Percentiles rank a stretch among this genome's conserved stretches.
Evolutionary conservation across 2,329 filamentous ascomycete species (phyloP).

Genomic region (Curvularia eragrostidis): DNA sequence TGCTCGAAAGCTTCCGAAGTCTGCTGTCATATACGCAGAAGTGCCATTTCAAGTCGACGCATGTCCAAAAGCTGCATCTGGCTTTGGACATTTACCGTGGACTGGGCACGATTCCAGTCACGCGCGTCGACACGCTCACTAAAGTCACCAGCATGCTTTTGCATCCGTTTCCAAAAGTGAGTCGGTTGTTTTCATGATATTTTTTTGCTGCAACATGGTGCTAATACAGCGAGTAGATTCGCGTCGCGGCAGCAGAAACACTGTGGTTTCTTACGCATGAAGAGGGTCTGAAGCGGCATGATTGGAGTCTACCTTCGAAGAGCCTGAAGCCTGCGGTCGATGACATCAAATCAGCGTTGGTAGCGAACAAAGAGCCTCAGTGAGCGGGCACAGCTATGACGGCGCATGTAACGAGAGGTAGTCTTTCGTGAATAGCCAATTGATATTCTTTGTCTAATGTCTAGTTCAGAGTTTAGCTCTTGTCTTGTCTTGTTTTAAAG

Average conservation of each 20-base stretch:
- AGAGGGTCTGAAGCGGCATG: conserved; percentile 40
- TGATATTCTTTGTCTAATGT: neutral
- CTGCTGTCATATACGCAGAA: conserved; percentile 77
- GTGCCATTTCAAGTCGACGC: conserved; percentile 81
- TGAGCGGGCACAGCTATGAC: too few species aligned
- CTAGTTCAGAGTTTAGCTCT: conserved; percentile 15
- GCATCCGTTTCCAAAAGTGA: conserved; percentile 82
- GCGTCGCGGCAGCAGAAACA: conserved; percentile 51
- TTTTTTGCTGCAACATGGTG: neutral
- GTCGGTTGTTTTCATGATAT: neutral
- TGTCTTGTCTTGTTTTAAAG: conserved; percentile 22
- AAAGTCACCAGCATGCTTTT: conserved; percentile 75
- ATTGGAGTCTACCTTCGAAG: conserved; percentile 41
- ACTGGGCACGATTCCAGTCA: conserved; percentile 62
- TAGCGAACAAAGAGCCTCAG: neutral
- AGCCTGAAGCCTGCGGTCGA: conserved; percentile 42
- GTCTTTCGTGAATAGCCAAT: neutral
- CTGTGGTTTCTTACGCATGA: conserved; percentile 49
- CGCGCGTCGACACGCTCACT: conserved; percentile 65
- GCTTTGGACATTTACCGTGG: conserved; percentile 81
- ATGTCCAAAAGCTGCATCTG: conserved; percentile 80
- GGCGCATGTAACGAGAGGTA: neutral
- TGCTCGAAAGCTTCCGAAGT: conserved; percentile 55
- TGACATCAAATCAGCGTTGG: conserved; percentile 24
- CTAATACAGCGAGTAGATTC: conserved; percentile 32